Conservation (phyloP, 495 filamentous ascomycete species). For the Aspergillus sparsus region DNA sequence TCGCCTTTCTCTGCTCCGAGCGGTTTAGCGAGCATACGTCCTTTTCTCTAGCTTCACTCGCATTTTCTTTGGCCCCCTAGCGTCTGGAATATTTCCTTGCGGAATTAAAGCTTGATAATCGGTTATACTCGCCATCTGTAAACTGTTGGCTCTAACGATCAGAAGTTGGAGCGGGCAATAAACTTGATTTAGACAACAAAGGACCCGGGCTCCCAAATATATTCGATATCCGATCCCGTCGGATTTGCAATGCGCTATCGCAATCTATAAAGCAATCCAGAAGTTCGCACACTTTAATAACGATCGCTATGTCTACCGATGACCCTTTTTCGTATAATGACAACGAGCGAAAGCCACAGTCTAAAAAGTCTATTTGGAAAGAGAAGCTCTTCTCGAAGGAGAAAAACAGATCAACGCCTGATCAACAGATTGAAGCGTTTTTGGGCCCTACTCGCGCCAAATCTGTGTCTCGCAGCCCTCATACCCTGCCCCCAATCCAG, state of each 20-base stretch:
- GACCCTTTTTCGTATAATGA: slow-evolving; percentile 44
- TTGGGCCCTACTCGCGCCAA: slow-evolving; percentile 37
- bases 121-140: too few species aligned
- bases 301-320: slow-evolving; percentile 41
- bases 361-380: slow-evolving; percentile 47
- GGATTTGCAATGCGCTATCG: slow-evolving; percentile 25
- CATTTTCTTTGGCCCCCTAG: too few species aligned
- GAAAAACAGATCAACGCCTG: slow-evolving; percentile 34
- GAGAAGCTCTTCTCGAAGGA: slow-evolving; percentile 52
- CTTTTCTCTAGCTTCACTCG: too few species aligned
- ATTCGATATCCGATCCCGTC: slow-evolving; percentile 11
- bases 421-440: slow-evolving; percentile 52
- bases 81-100: too few species aligned
- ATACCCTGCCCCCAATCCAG: slow-evolving; percentile 18
- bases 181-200: background rate
- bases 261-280: slow-evolving; percentile 10
- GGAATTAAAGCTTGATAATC: too few species aligned
- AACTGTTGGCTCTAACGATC: too few species aligned
- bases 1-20: background rate
- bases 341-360: slow-evolving; percentile 36
- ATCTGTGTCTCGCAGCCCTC: slow-evolving; percentile 21
- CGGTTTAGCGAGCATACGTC: too few species aligned
- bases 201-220: background rate
- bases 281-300: slow-evolving; percentile 15
- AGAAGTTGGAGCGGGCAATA: too few species aligned